Evolutionary conservation across 2,329 filamentous ascomycete genomes (phyloP).

Genomic region (Diplocarpon mali): DNA sequence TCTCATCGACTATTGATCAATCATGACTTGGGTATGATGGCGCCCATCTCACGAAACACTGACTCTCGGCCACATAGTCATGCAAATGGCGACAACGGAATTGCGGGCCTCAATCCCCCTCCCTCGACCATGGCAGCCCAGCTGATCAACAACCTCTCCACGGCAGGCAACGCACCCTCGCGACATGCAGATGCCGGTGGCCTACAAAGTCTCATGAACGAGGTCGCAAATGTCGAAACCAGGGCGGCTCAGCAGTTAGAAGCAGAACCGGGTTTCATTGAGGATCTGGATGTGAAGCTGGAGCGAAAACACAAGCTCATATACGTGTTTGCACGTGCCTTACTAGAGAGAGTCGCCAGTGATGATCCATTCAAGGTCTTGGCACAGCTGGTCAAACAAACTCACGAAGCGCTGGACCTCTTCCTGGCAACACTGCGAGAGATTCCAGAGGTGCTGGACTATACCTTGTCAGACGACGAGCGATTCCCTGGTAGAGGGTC

Average conservation of each 20-base stretch:
- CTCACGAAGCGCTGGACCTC: constrained; percentile 65
- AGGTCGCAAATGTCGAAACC: constrained; percentile 51
- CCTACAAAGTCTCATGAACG: constrained; percentile 56
- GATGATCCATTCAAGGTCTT: constrained; percentile 56
- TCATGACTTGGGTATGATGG: constrained; percentile 21
- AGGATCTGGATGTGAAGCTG: constrained; percentile 50
- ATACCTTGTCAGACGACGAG: constrained; percentile 30
- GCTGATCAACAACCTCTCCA: constrained; percentile 70
- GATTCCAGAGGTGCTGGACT: constrained; percentile 56
- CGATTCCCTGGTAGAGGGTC: constrained; percentile 40
- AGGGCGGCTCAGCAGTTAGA: constrained; percentile 31
- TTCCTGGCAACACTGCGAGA: constrained; percentile 64
- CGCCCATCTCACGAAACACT: constrained; percentile 9
- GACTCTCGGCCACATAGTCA: constrained; percentile 9
- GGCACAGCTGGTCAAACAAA: constrained; percentile 45
- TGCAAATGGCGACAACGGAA: constrained; percentile 10
- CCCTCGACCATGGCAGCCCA: constrained; percentile 83
- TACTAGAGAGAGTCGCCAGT: constrained; percentile 57
- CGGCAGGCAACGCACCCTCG: constrained; percentile 48
- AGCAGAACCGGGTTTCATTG: neutral
- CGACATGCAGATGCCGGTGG: constrained; percentile 45
- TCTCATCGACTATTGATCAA: constrained; percentile 4
- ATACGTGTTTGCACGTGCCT: constrained; percentile 70
- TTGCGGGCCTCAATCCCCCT: constrained; percentile 30
- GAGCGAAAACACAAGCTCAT: constrained; percentile 77